Evolutionary conservation across 1,284 basidiomycete genomes (phyloP), one percentile per base, ranked within the genome.

Genomic region (Naganishia cerealis): DNA sequence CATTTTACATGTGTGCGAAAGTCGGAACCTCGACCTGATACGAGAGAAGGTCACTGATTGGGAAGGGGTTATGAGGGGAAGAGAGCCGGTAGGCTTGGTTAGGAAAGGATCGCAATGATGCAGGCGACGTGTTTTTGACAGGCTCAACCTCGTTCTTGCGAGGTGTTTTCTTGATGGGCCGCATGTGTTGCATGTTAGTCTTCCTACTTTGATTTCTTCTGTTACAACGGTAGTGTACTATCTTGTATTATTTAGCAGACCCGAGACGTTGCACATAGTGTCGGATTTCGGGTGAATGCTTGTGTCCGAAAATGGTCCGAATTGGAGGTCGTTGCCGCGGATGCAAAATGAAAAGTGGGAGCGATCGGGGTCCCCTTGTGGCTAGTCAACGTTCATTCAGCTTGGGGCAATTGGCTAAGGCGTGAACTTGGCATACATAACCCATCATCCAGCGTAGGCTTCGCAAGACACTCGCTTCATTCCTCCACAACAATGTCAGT

Each of bases 401-500:
- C n/a, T n/a, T n/a, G n/a, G n/a, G n/a, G n/a, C 29, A 6, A 6
- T 6, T 6, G 29, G 29, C 29, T 6, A 33, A 33, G 29, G 29
- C 6, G 29, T 33, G 29, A 50, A 50, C 46, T 3, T 50, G 46
- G 16, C 46, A 18, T 18, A 5, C 16, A 50, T 50, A 18, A 7
- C 46, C 46, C 54, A 56, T 56, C 54, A 7, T 36, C 54, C 53
- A 55, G 12, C 33, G 18, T 36, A 56, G 13, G 8, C n/a, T 29
- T 18, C 38, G 16, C 29, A 36, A 40, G 26, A 58, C 42, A 43
- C 36, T 52, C 36, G 15, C 42, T 40, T 33, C 54, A 18, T 6
- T 54, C 3, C 53, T 43, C 13, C 42, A 67, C 3, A 57, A 72
- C 67, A 57, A 74, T 74, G 73, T 59, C 56, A 29, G 43, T 54